Evolutionary conservation across 805 yeast genomes (phyloP), one percentile per base, ranked within the genome.

Genomic region (Ogataea minuta): DNA sequence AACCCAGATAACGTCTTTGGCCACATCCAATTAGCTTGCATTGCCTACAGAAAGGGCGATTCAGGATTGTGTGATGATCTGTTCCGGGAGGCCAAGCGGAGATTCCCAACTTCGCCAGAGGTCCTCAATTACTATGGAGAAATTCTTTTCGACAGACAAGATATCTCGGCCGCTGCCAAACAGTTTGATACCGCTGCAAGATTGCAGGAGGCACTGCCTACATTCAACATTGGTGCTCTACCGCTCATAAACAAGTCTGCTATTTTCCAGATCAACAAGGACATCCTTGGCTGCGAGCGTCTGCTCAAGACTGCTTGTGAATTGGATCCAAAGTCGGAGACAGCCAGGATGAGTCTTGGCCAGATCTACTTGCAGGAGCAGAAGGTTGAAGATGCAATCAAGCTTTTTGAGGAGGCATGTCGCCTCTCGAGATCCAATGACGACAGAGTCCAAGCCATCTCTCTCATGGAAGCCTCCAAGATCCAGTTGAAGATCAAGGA

Each of bases 51-150:
- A 70, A 76, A 77, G 60, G 86, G 84, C 37, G 67, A 75, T 31
- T 62, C 70, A 38, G 72, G 68, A 25, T 77, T 72, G 36, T 79
- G 91, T 51, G 81, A 77, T 59, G 72, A 74, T 49, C 46, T 57
- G 36, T 88, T 88, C 66, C 72, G 75, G 45, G 80, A 74, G 45
- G 88, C 91, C 25, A 79, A 76, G 57, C 70, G 73, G 62, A 74
- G 74, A 62, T 87, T 87, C 77, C 90, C 96, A 52, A 76, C 90
- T 16, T 76, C 84, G 37, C 87, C 98, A 40, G 96, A 88, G 64
- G 84, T 89, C 53, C 95, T 93, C 69, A 90, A 88, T 71, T 93
- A 89, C 67, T 89, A 81, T 60, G 99, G 98, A 58, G 99, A 93
- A 70, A 82, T 91, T 35, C 73, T 91, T 56, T 81, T 86, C 47